phyloP scores from a whole-genome alignment of 2,329 filamentous ascomycete genomes.

The Penicillium sp. region DNA sequence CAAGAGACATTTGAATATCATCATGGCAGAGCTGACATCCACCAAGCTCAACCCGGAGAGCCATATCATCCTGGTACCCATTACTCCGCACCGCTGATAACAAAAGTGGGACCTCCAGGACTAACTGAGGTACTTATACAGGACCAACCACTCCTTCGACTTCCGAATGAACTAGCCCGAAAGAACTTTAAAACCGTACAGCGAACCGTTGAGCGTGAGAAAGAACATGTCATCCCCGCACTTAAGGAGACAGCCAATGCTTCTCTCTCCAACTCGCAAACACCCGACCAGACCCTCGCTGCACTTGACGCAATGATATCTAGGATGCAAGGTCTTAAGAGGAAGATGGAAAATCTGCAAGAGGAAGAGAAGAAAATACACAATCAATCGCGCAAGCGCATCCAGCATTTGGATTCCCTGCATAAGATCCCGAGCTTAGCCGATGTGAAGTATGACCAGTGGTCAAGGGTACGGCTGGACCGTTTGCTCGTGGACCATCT shows the following conservation, averaged over 20 bases:
- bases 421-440: slow-evolving; percentile 77
- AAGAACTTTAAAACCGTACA: slow-evolving; percentile 85
- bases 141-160: slow-evolving; percentile 92
- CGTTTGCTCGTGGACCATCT: slow-evolving; percentile 90
- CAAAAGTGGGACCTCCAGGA: slow-evolving; percentile 3
- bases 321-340: slow-evolving; percentile 81
- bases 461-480: slow-evolving; percentile 79
- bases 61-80: slow-evolving; percentile 48
- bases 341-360: slow-evolving; percentile 75
- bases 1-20: background rate
- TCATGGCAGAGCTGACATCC: slow-evolving; percentile 43
- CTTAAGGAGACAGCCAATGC: slow-evolving; percentile 58
- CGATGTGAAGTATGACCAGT: slow-evolving; percentile 90
- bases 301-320: slow-evolving; percentile 81
- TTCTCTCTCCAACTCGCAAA: slow-evolving; percentile 62
- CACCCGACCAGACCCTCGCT: slow-evolving; percentile 70
- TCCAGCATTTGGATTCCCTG: slow-evolving; percentile 77
- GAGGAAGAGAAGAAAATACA: slow-evolving; percentile 79
- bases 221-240: slow-evolving; percentile 47
- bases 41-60: slow-evolving; percentile 52
- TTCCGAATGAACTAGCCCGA: slow-evolving; percentile 87
- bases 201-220: slow-evolving; percentile 49
- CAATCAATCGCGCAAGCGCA: slow-evolving; percentile 70
- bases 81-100: slow-evolving; percentile 10
- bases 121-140: slow-evolving; percentile 35